Evolutionary conservation across 306 rosid genomes (phyloP).

Genomic region (Vigna radiata): DNA sequence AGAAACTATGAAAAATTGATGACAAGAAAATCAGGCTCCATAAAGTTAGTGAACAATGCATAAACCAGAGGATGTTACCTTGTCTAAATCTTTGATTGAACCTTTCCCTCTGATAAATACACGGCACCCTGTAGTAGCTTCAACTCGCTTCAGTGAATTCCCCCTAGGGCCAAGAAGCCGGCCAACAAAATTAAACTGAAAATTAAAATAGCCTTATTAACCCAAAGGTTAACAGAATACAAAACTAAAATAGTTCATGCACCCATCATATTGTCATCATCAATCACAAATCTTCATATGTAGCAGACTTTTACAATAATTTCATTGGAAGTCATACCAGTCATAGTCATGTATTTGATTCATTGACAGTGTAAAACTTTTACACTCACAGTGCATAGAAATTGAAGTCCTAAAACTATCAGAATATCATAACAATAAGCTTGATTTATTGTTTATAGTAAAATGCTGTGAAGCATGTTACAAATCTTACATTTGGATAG

Average conservation of each 20-base stretch:
- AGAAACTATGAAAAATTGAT: constrained; percentile 10
- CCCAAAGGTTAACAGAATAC: background rate
- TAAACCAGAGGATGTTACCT: constrained; percentile 48
- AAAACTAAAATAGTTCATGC: background rate
- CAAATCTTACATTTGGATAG: constrained; percentile 59
- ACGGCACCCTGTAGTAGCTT: constrained; percentile 69
- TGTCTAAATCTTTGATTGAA: constrained; percentile 63
- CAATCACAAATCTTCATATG: background rate
- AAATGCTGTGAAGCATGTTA: constrained; percentile 13
- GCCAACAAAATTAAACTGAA: constrained; percentile 68
- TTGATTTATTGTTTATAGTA: constrained; percentile 4
- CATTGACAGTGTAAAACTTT: background rate
- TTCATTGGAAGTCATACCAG: background rate
- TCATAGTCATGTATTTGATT: background rate
- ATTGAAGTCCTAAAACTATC: background rate
- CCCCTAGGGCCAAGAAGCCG: constrained; percentile 73
- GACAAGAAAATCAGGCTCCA: constrained; percentile 23
- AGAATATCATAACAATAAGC: constrained; percentile 5
- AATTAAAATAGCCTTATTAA: constrained; percentile 38
- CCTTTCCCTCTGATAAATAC: constrained; percentile 70
- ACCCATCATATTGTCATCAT: too few species aligned
- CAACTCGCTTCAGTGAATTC: constrained; percentile 65
- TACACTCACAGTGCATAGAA: background rate
- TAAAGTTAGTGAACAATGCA: constrained; percentile 3
- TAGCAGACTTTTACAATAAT: background rate